phyloP scores from a whole-genome alignment of 2,329 filamentous ascomycete genomes.

The Beauveria sp. region DNA sequence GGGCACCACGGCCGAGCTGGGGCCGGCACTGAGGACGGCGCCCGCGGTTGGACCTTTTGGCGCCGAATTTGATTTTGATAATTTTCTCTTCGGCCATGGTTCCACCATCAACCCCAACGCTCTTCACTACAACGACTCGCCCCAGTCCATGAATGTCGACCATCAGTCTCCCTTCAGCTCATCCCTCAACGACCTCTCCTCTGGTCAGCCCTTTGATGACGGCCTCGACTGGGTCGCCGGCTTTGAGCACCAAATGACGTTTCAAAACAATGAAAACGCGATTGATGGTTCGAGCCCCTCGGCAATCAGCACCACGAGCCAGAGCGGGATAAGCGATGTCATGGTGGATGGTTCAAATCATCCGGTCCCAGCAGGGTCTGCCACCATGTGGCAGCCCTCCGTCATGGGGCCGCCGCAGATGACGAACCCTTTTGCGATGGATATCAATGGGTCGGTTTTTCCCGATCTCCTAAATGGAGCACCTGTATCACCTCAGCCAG shows the following conservation, averaged over 20 bases:
- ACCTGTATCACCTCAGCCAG: constrained; percentile 69
- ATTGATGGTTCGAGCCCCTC: constrained; percentile 93
- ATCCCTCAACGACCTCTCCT: constrained; percentile 49
- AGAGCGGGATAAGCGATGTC: constrained; percentile 82
- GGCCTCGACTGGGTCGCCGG: constrained; percentile 75
- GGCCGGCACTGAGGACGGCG: constrained; percentile 69
- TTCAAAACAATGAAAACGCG: constrained; percentile 66
- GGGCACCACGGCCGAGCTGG: constrained; percentile 55
- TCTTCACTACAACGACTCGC: constrained; percentile 77
- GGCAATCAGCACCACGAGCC: constrained; percentile 89
- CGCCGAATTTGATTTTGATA: constrained; percentile 61
- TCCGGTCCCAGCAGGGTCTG: constrained; percentile 42
- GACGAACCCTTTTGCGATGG: constrained; percentile 64
- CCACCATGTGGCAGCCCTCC: constrained; percentile 61
- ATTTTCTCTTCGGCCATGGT: constrained; percentile 59
- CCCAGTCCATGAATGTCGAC: constrained; percentile 57
- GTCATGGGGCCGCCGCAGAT: constrained; percentile 63
- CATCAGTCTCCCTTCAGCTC: constrained; percentile 52
- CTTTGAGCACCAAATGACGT: constrained; percentile 69
- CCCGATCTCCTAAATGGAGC: constrained; percentile 66
- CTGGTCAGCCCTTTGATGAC: constrained; percentile 60
- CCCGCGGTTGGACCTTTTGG: constrained; percentile 58
- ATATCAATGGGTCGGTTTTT: constrained; percentile 66
- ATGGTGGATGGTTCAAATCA: constrained; percentile 78
- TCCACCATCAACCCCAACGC: constrained; percentile 63